Evolutionary conservation across 371 early-diverging fungal species (phyloP), one percentile per base, ranked within the genome.

Genomic region (Rhizomucor miehei): DNA sequence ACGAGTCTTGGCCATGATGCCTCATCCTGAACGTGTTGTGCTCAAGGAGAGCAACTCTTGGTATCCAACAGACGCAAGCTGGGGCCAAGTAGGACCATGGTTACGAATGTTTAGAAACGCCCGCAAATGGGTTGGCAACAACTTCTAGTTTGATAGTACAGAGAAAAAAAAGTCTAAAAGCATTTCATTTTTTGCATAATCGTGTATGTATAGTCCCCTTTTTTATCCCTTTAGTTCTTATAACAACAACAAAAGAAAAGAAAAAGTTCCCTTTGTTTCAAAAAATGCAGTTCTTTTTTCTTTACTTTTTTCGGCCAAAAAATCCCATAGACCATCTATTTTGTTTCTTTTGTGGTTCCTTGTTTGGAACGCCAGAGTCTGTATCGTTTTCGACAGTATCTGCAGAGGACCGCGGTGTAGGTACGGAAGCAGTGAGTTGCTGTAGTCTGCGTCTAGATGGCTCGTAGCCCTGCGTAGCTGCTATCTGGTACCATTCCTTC

Each of bases 21-120:
- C 98, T 52, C 98, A 98, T 63, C 98, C 98, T 12, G 98, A 98
- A 79, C 86, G 98, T 50, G 90, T 91, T 39, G 82, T 91, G 1
- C 78, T 90, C 40, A 84, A 86, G 38, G 84, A 87, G 52, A 80
- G 90, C 48, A 93, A 94, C 67, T 94, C 96, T 16, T 98, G 91
- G 88, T 80, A 89, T 48, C 91, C 92, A 12, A 53, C 64, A 9
- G 75, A 83, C n/a, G 67, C 62, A 48, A 60, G 70, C n/a, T 89
- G 89, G 88, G 84, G 79, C 23, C 82, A 83, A 65, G 70, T 81
- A 16, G 91, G 92, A 13, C 93, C 93, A n/a, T 92, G 90, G 92
- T 66, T 89, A 49, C 83, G 86, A 48, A 78, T 93, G 79, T 93
- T 92, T 77, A 67, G 79, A 62, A 93, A 90, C 62, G 90, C 89